Percentiles rank a stretch among this genome's conserved stretches.
Conservation (phyloP, 331 rosid species). For the Stylosanthes scabra region DNA sequence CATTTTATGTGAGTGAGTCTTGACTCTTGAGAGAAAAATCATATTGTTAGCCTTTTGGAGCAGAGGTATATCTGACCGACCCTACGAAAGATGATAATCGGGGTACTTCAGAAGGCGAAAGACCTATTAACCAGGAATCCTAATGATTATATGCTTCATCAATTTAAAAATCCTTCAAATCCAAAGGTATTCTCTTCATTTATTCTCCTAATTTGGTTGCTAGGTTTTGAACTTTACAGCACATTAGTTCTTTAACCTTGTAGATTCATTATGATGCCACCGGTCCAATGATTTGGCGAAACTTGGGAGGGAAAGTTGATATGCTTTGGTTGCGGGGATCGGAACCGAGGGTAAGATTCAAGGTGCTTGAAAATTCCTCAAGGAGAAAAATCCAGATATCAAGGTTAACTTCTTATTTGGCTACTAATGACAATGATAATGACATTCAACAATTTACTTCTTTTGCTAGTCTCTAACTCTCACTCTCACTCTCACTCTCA, state of each 20-base stretch:
- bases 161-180: slow-evolving; percentile 77
- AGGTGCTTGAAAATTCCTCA: slow-evolving; percentile 75
- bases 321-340: slow-evolving; percentile 77
- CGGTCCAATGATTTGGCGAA: slow-evolving; percentile 95
- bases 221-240: neutral
- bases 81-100: slow-evolving; percentile 60
- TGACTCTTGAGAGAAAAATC: slow-evolving; percentile 73
- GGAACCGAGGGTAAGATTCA: slow-evolving; percentile 89
- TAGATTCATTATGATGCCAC: slow-evolving; percentile 93
- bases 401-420: slow-evolving; percentile 53
- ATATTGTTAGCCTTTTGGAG: slow-evolving; percentile 81
- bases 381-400: slow-evolving; percentile 75
- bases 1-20: slow-evolving; percentile 53
- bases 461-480: too few relatives aligned
- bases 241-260: neutral
- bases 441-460: too few relatives aligned
- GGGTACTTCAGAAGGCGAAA: slow-evolving; percentile 55
- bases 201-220: slow-evolving; percentile 5
- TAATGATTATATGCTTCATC: slow-evolving; percentile 55
- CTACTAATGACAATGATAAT: too few relatives aligned
- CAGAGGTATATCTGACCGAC: slow-evolving; percentile 75
- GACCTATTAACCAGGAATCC: slow-evolving; percentile 65
- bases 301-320: slow-evolving; percentile 66
- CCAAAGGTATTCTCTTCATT: slow-evolving; percentile 54
- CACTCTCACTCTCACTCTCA: too few relatives aligned